A percentile compares a stretch with the other conserved stretches of the same genome.
These are phyloP conservation scores for Chaetomium olivaceum DNA, from an alignment of 2,329 filamentous ascomycete species.

Conservation along the genomic window DNA sequence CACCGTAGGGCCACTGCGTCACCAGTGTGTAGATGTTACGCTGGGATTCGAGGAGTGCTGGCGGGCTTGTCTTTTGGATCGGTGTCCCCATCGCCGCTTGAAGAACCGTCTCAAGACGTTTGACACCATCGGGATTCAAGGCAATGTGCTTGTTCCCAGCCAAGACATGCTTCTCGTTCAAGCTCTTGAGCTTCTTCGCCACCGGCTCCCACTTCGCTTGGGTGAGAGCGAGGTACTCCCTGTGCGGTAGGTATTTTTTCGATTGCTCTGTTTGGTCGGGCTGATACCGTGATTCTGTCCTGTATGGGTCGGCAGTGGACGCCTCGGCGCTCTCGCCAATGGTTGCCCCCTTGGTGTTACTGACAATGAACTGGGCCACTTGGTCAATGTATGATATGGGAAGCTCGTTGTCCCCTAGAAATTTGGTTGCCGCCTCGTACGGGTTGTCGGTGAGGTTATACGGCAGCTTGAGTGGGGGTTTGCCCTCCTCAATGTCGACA, in stretches of 20 bases:
- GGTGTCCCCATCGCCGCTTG: conserved; percentile 57
- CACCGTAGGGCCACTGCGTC: conserved; percentile 76
- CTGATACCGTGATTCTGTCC: conserved; percentile 74
- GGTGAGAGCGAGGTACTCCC: conserved; percentile 74
- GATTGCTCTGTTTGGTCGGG: conserved; percentile 62
- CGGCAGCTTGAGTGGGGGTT: conserved; percentile 88
- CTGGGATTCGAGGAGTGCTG: conserved; percentile 34
- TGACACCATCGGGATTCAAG: conserved; percentile 67
- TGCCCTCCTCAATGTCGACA: conserved; percentile 92
- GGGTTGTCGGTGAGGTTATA: conserved; percentile 92
- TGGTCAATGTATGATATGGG: conserved; percentile 86
- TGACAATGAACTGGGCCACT: conserved; percentile 87
- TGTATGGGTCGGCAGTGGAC: conserved; percentile 67
- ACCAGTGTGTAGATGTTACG: conserved; percentile 67
- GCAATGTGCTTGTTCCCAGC: conserved; percentile 72
- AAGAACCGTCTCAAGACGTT: conserved; percentile 61
- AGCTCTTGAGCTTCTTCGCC: conserved; percentile 47
- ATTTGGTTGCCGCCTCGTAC: conserved; percentile 88
- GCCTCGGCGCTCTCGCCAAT: conserved; percentile 63
- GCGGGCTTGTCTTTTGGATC: conserved; percentile 36
- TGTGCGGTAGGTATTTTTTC: conserved; percentile 69
- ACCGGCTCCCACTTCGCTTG: conserved; percentile 65
- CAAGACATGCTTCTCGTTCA: conserved; percentile 72
- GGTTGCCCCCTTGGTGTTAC: conserved; percentile 84
- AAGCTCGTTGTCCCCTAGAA: conserved; percentile 84